Base-by-base conservation (phyloP, 2,329 filamentous ascomycete genomes). In the Talaromyces sp. region DNA sequence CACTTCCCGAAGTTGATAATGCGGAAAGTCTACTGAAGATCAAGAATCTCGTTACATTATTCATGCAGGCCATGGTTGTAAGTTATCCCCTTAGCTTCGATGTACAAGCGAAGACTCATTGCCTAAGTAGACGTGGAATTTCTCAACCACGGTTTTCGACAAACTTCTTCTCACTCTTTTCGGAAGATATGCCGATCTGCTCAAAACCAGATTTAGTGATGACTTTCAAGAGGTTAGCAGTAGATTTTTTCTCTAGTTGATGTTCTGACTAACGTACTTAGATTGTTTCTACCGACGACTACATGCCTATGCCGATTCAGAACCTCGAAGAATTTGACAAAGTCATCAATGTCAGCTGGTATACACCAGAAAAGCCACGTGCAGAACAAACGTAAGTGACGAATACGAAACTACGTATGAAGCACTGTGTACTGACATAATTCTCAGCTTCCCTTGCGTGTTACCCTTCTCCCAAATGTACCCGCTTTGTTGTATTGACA, bases 401-500 rank as follows among this genome's bases (percentile, higher is more conserved):
- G 11, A 13, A 37, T 60, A 13, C 52, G 48, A 58, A 65, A 27
- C 61, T 47, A 24, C 47, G 14, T 19, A 31, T 41, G 52, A 24
- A 43, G 22, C 50, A 65, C n/a, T 33, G n/a, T 14, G 35, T 22
- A 68, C 74, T 73, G 72, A 73, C 62, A 19, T 59, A 24, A 16
- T n/a, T 47, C 45, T 8, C 67, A 93, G 91, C 13, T 97, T 97
- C 75, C 96, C 95, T 5, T 96, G 90, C 71, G 92, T 97, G n/a
- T 82, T 99, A 1, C 96, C 95, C 0, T 99, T 99, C 76, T 97
- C 93, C 13, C 93, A 98, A 72, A 99, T 99, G 95, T 99, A 99
- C 75, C 94, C 95, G 1, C 84, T 98, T 37, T 97, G 95, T 79
- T 99, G 95, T 81, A 98, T 98, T 75, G 93, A 98, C 73, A 97